Base-by-base conservation (phyloP, 495 filamentous ascomycete genomes). In the Lentithecium fluviatile region DNA sequence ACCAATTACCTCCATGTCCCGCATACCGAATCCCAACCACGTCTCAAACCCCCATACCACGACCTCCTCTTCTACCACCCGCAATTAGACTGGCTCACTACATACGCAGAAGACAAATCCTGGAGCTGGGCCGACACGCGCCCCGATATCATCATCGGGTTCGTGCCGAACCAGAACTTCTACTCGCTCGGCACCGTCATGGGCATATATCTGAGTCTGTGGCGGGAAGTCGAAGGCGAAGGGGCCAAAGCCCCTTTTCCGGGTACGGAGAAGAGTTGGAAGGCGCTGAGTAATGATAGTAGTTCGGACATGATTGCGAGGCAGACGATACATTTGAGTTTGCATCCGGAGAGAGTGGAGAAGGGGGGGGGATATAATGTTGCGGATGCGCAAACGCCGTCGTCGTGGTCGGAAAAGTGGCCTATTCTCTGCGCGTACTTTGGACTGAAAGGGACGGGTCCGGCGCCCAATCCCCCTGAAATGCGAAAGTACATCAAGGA, bases 131-230 rank as follows among this genome's bases (percentile, higher is more conserved):
- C 51, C 46, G 71, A 72, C 34, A 71, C 69, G 0, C 61, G 71
- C 17, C 71, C 71, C 5, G 71, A 73, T 49, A 67, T 73, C 52
- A 70, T 73, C 63, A 68, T 73, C 46, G 71, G 71, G 23, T 73
- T 73, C 49, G 69, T 71, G n/a, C 71, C 71, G 1, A 67, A 71
- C 57, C 65, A 69, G 38, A 72, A 72, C 49, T 70, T 69, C 53
- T 68, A 70, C 54, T 58, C 50, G n/a, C 58, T 71, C 24, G 68
- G 47, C 1, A 71, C 65, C 6, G 65, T 66, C 25, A 53, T 72
- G 0, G 71, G 65, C 0, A 67, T 73, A 40, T 73, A 64, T 45
- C 50, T 73, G 1, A 25, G 56, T 12, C 60, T 73, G 2, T 73
- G 52, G 37, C 36, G 46, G 0, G 62, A 38, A 17, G 68, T 73